These are phyloP conservation scores for Diaporthe citrichinensis DNA, from an alignment of 2,329 filamentous ascomycete genomes.

Conservation along the genomic window DNA sequence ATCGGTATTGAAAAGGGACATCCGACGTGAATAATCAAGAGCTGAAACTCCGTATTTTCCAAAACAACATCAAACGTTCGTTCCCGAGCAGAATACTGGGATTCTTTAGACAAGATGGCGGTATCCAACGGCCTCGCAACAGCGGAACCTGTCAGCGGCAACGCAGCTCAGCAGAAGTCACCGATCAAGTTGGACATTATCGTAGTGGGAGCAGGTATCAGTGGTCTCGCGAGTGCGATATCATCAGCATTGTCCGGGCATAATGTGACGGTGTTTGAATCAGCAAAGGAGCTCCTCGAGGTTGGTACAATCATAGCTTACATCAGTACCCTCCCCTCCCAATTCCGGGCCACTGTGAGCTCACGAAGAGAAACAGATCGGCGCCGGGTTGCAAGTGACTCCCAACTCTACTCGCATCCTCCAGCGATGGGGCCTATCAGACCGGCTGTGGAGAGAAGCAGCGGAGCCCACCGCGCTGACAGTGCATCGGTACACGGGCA, in stretches of 20 bases:
- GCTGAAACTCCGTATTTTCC: too few species aligned
- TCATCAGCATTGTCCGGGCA: conserved; percentile 40
- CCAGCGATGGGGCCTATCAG: conserved; percentile 45
- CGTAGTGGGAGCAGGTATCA: conserved; percentile 40
- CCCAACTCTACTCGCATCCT: conserved; percentile 50
- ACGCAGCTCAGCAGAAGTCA: conserved; percentile 29
- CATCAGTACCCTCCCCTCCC: too few species aligned
- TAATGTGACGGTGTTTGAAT: conserved; percentile 42
- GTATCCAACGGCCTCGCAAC: background rate
- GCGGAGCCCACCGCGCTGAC: conserved; percentile 46
- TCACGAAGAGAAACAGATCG: conserved; percentile 29
- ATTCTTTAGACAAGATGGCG: background rate
- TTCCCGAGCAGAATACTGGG: background rate
- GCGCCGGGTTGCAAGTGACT: conserved; percentile 49
- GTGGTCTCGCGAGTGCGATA: conserved; percentile 41
- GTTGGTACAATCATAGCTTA: background rate
- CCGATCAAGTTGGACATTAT: conserved; percentile 38
- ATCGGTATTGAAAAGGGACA: background rate
- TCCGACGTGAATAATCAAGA: background rate
- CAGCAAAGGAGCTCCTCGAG: conserved; percentile 42
- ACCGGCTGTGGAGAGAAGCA: conserved; percentile 44
- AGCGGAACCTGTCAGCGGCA: background rate
- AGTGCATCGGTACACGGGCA: conserved; percentile 49
- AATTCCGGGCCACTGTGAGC: too few species aligned
- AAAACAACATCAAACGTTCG: too few species aligned